These are phyloP conservation scores for Hypoxylon sp. DNA, from an alignment of 2,329 filamentous ascomycete genomes.

Conservation along the genomic window DNA sequence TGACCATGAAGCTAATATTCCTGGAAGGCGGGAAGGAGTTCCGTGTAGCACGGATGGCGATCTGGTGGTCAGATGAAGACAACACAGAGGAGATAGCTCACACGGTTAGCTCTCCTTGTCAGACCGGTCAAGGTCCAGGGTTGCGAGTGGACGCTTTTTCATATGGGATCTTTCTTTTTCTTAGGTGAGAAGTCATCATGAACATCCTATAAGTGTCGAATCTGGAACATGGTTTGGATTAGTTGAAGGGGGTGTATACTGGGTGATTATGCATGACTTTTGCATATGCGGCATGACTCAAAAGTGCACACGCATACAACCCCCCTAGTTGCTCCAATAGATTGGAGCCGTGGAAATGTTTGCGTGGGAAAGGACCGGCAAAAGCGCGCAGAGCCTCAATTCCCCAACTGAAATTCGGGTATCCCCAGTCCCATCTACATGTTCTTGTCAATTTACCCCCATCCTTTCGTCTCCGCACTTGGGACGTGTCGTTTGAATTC, in stretches of 20 bases:
- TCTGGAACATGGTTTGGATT: slow-evolving; percentile 19
- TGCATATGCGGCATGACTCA: slow-evolving; percentile 29
- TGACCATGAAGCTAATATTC: slow-evolving; percentile 26
- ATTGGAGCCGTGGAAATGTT: slow-evolving; percentile 16
- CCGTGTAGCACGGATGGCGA: slow-evolving; percentile 42
- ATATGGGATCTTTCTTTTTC: slow-evolving; percentile 20
- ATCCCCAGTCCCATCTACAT: slow-evolving; percentile 13
- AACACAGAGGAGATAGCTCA: slow-evolving; percentile 19
- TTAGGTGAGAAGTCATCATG: slow-evolving; percentile 32
- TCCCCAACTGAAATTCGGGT: slow-evolving; percentile 18
- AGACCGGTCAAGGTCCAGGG: slow-evolving; percentile 30
- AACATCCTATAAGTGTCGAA: slow-evolving; percentile 24
- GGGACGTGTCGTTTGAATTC: slow-evolving; percentile 29
- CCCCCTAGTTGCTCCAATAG: slow-evolving; percentile 14
- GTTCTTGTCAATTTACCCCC: slow-evolving; percentile 11
- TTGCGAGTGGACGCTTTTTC: slow-evolving; percentile 22
- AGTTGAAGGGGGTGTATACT: slow-evolving; percentile 14
- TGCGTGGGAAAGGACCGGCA: slow-evolving; percentile 14
- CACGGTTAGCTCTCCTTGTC: slow-evolving; percentile 17
- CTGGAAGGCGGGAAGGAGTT: slow-evolving; percentile 29
- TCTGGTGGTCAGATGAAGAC: slow-evolving; percentile 42
- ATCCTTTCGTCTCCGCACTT: slow-evolving; percentile 14
- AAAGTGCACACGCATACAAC: slow-evolving; percentile 16
- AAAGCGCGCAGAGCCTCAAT: slow-evolving; percentile 40
- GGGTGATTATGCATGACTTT: slow-evolving; percentile 17